A percentile compares a stretch with the other conserved stretches of the same genome.
These are phyloP conservation scores for Pyricularia pennisetigena DNA, from an alignment of 2,329 filamentous ascomycete species.

Conservation along the genomic window DNA sequence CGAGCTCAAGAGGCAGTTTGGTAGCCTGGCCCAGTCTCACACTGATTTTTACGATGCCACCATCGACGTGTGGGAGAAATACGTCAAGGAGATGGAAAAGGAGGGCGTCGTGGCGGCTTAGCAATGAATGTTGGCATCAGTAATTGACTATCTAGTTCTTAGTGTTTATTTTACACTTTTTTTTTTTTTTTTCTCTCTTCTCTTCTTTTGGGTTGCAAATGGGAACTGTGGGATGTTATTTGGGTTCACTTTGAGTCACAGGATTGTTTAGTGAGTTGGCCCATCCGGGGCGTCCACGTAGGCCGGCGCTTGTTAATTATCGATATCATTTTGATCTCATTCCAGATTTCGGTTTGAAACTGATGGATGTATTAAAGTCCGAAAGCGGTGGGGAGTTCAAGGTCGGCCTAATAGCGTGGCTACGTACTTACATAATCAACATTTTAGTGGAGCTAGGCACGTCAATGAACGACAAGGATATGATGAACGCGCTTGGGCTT, in stretches of 20 bases:
- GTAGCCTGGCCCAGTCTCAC: conserved; percentile 73
- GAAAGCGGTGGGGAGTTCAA: not conserved
- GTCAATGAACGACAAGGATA: not conserved
- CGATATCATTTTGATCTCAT: not conserved
- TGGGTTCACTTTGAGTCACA: not conserved
- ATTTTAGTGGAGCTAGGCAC: not conserved
- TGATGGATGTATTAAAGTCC: not conserved
- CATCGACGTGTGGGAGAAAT: conserved; percentile 77
- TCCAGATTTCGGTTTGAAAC: not conserved
- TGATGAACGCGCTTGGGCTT: not conserved
- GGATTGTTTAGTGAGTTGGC: not conserved
- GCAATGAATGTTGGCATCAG: not conserved
- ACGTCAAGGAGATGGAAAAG: conserved; percentile 79
- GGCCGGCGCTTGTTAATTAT: not conserved
- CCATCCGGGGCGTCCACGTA: not conserved
- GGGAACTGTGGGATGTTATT: conserved; percentile 4
- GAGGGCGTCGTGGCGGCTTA: conserved; percentile 32
- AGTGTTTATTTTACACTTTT: not conserved
- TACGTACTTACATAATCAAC: not conserved
- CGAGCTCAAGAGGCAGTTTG: conserved; percentile 84
- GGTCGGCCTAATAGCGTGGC: not conserved
- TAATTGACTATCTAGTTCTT: not conserved
- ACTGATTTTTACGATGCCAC: conserved; percentile 77
- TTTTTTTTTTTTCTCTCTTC: not conserved
- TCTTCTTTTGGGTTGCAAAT: not conserved